Evolutionary conservation across 371 early-diverging fungal species (phyloP), one percentile per base, ranked within the genome.

Genomic region (Rhizopus microsporus): DNA sequence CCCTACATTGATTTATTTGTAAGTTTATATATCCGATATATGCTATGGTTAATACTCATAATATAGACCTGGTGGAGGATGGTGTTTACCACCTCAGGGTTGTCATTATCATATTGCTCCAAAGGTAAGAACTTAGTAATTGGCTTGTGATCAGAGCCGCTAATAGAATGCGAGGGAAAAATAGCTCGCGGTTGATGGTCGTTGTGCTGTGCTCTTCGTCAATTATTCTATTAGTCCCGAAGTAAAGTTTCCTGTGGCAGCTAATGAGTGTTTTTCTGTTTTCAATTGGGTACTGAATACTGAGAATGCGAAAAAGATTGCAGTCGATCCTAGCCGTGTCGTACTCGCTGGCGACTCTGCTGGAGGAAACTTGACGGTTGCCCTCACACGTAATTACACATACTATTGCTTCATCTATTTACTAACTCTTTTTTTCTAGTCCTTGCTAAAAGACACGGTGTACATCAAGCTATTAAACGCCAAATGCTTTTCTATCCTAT

Each of bases 181-280:
- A 7, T 23, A 46, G 46, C 46, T 46, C 29, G 17, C 46, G 8
- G 23, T 8, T 38, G 56, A 51, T 29, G 57, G 54, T 7, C 33
- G 59, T 12, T 67, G 65, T 40, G 60, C 62, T 4, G 57, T 64
- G 10, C 17, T 68, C 23, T 57, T 55, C 51, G 61, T 64, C 9
- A 57, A 68, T 45, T 68, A 68, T 29, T 45, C 60, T 33, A 37
- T 72, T 1, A 65, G 66, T 38, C 72, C 75, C 7, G 75, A 71
- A 44, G 58, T 40, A 3, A 58, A 45, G 3, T 75, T 56, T 38
- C 75, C 75, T 3, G 51, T 51, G 16, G 71, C 69, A 8, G 23
- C 67, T 2, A 59, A 75, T 9, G 67, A 75, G 45, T 69, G 69
- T 31, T 50, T 69, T 31, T 46, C 52, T 30, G 68, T 69, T 0